Base-by-base conservation (phyloP, 1,284 basidiomycete species). In the Quambalaria eucalypti region DNA sequence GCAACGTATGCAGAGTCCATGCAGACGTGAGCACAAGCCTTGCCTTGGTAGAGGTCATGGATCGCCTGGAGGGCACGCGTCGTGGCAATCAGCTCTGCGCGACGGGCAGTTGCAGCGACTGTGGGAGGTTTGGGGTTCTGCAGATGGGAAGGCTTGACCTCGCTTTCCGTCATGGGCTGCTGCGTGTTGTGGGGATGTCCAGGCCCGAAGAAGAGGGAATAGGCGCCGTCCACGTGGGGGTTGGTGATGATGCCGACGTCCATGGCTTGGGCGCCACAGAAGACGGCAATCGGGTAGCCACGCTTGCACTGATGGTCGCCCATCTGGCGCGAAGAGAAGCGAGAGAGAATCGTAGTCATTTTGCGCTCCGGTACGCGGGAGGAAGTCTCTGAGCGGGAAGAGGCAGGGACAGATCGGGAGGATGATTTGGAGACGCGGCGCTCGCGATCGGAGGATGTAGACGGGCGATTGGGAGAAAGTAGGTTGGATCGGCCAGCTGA, bases 1-100 rank as follows among this genome's bases (percentile, higher is more conserved):
- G 68, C 68, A 14, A 68, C 65, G 56, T 71, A 71, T 1, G 66
- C 61, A 26, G 61, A 64, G 53, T 68, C 66, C 40, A 71, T 66
- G 57, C 68, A 71, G 26, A 71, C 54, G 51, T 71, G 68, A 2
- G 62, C 63, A 47, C 68, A 71, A 2, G 62, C 61, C 19, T 54
- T 56, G 26, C 56, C 62, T 28, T 51, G 59, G 62, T 60, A 60
- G 19, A 66, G 58, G 42, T 61, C 58, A 44, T 64, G 62, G 50
- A 64, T 56, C 28, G 56, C 53, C 42, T 65, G 60, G 12, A 71
- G 62, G 4, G 62, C 66, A 2, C 53, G 54, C 49, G 66, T 61
- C 28, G 62, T 56, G 9, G 65, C 64, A 2, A 62, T 50, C 26
- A 71, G 50, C 42, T 71, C 66, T 12, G 66, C 66, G 9, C 68